phyloP scores from a whole-genome alignment of 1,139 yeast species.

The Geotrichum histeridarum region DNA sequence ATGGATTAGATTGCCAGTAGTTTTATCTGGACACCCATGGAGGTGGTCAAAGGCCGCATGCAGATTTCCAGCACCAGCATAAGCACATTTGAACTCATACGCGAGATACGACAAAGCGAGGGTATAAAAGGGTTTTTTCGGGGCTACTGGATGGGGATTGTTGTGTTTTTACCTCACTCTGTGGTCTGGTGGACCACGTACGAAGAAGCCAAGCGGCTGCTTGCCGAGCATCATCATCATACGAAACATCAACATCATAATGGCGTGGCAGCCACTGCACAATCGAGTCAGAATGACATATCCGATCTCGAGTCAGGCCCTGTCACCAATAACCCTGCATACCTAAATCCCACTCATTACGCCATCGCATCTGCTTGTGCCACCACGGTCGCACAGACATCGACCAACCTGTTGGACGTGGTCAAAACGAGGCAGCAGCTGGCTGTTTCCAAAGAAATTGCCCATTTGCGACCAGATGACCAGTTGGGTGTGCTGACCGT shows the following conservation, averaged over 20 bases:
- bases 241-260: conserved; percentile 16
- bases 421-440: conserved; percentile 44
- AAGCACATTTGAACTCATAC: conserved; percentile 27
- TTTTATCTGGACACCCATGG: conserved; percentile 46
- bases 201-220: conserved; percentile 26
- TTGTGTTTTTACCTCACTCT: conserved; percentile 40
- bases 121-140: conserved; percentile 41
- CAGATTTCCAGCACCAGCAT: conserved; percentile 34
- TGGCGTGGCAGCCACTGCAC: conserved; percentile 1
- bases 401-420: conserved; percentile 42
- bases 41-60: conserved; percentile 43
- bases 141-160: conserved; percentile 44
- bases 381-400: conserved; percentile 38
- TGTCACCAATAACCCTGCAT: conserved; percentile 7
- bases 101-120: conserved; percentile 34
- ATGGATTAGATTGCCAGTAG: conserved; percentile 33
- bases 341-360: conserved; percentile 31
- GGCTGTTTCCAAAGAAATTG: conserved; percentile 40
- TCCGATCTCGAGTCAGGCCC: neutral
- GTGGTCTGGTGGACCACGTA: conserved; percentile 42
- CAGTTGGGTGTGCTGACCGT: conserved; percentile 35
- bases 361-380: conserved; percentile 40
- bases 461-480: conserved; percentile 40
- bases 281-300: conserved; percentile 2
- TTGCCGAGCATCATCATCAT: neutral